These are phyloP conservation scores for Afroboletus lepidellus DNA, from an alignment of 1,284 basidiomycete species.

Conservation along the genomic window DNA sequence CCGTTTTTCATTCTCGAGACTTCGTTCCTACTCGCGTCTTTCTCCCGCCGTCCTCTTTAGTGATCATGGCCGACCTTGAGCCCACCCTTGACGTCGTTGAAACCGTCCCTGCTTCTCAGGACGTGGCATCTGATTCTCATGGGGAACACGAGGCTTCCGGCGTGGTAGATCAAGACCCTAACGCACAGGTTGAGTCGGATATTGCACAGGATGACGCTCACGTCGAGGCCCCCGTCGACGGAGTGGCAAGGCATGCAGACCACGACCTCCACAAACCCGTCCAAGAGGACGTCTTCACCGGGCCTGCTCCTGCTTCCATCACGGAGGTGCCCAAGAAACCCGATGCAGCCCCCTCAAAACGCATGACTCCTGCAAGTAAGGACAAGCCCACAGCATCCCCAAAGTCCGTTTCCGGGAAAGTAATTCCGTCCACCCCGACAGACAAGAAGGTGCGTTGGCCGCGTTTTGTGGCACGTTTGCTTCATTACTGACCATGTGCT, in stretches of 20 bases:
- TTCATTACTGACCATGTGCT: constrained; percentile 31
- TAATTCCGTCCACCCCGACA: constrained; percentile 47
- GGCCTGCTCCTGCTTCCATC: constrained; percentile 12
- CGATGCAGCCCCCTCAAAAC: constrained; percentile 23
- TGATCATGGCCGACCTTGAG: constrained; percentile 49
- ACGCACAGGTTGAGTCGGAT: constrained; percentile 28
- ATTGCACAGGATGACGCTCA: constrained; percentile 24
- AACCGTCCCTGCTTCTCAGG: constrained; percentile 25
- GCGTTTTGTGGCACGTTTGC: constrained; percentile 21
- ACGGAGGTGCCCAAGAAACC: constrained; percentile 25
- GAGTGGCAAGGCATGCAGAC: constrained; percentile 13
- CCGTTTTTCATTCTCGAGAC: constrained; percentile 12
- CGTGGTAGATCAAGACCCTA: constrained; percentile 35
- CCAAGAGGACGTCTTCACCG: constrained; percentile 17
- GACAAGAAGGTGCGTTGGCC: constrained; percentile 61
- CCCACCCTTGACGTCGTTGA: constrained; percentile 27
- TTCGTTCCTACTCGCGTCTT: constrained; percentile 16
- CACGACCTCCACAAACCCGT: constrained; percentile 11
- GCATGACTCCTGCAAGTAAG: constrained; percentile 40
- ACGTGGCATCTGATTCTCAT: constrained; percentile 33
- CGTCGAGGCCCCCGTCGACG: constrained; percentile 17
- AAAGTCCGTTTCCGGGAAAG: constrained; percentile 24
- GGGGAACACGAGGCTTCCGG: constrained; percentile 53
- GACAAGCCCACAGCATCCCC: constrained; percentile 29
- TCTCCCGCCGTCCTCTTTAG: constrained; percentile 20